Conservation (phyloP, 2,329 filamentous ascomycete genomes). For the Ascomycota sp. region DNA sequence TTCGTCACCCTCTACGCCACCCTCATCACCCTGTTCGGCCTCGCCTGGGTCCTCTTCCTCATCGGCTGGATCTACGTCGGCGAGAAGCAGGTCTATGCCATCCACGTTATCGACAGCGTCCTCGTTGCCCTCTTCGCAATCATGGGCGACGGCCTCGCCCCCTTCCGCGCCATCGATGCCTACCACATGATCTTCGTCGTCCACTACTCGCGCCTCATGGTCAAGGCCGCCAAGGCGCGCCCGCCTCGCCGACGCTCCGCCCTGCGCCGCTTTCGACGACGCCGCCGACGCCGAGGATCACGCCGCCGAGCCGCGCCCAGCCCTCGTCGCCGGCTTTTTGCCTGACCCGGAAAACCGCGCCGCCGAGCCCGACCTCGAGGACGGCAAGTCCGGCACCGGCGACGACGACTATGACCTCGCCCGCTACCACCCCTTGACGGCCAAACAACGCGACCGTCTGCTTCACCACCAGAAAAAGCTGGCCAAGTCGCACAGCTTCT, state of each 20-base stretch:
- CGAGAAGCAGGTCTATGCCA: conserved; percentile 44
- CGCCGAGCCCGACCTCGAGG: conserved; percentile 16
- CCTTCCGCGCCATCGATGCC: conserved; percentile 62
- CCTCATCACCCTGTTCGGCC: conserved; percentile 65
- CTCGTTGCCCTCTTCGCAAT: conserved; percentile 51
- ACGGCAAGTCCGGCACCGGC: conserved; percentile 8
- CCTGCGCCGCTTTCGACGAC: background rate
- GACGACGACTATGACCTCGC: conserved; percentile 14
- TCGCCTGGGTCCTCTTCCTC: conserved; percentile 78
- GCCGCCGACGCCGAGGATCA: background rate
- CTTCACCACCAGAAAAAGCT: conserved; percentile 65
- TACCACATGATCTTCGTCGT: conserved; percentile 77
- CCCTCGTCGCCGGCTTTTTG: background rate
- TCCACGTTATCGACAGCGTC: conserved; percentile 51
- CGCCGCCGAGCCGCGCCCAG: background rate
- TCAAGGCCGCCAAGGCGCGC: conserved; percentile 11
- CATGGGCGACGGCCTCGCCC: conserved; percentile 49
- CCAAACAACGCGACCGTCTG: conserved; percentile 45
- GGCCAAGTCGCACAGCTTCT: conserved; percentile 67
- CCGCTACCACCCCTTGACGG: conserved; percentile 41
- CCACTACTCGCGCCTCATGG: conserved; percentile 33
- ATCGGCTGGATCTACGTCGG: conserved; percentile 82
- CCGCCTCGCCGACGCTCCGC: background rate
- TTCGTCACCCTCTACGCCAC: conserved; percentile 68
- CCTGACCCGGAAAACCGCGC: too few species aligned